phyloP scores from a whole-genome alignment of 306 rosid genomes.

The Medicago truncatula region DNA sequence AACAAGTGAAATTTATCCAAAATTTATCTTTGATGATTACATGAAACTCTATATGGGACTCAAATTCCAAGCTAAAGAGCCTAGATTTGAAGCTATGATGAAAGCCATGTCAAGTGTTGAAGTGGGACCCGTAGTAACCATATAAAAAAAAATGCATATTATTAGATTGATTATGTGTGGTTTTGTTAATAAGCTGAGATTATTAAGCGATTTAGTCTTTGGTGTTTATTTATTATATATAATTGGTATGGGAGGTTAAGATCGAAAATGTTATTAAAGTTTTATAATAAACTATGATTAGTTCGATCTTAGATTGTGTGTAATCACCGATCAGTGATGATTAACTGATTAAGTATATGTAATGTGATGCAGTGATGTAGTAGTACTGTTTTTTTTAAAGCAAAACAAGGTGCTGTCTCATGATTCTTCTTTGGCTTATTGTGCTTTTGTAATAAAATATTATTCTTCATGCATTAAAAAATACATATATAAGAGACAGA shows the following conservation, averaged over 20 bases:
- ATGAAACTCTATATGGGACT: constrained; percentile 89
- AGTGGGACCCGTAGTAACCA: constrained; percentile 55
- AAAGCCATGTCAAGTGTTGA: constrained; percentile 57
- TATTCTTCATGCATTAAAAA: constrained; percentile 26
- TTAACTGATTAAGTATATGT: constrained; percentile 33
- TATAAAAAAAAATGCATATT: neutral
- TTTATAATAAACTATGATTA: constrained; percentile 29
- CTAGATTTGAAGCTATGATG: constrained; percentile 97
- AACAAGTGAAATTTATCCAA: constrained; percentile 67
- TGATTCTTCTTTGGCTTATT: constrained; percentile 42
- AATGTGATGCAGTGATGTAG: constrained; percentile 30
- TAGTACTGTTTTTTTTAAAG: constrained; percentile 38
- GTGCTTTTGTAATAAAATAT: constrained; percentile 26
- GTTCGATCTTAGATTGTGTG: constrained; percentile 38
- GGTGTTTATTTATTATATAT: neutral
- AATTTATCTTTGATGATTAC: constrained; percentile 91
- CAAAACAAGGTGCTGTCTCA: constrained; percentile 36
- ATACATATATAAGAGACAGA: neutral
- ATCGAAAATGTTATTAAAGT: constrained; percentile 23
- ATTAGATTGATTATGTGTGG: constrained; percentile 14
- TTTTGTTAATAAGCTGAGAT: constrained; percentile 31
- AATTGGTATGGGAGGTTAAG: constrained; percentile 34
- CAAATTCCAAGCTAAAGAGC: constrained; percentile 94
- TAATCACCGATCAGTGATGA: constrained; percentile 36
- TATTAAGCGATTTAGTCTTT: constrained; percentile 29